Percentiles rank a stretch among this genome's conserved stretches.
Evolutionary conservation across 495 filamentous ascomycete genomes (phyloP).

Genomic region (Friedmanniomyces simplex): DNA sequence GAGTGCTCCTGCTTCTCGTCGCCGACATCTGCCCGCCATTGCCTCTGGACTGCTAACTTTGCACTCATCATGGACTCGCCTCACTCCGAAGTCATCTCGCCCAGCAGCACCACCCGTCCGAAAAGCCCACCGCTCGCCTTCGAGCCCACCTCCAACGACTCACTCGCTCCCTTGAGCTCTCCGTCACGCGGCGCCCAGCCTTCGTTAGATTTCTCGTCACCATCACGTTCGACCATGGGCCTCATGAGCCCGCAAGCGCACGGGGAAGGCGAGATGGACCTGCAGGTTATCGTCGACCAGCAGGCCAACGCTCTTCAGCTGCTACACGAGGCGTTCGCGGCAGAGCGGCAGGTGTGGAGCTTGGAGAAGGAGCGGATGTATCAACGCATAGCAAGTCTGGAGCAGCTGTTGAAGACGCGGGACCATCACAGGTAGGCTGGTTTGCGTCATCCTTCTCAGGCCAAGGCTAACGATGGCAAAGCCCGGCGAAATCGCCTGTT

Average conservation of each 20-base stretch:
- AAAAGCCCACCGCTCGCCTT: slow-evolving; percentile 18
- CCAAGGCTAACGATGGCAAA: neutral
- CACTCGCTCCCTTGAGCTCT: slow-evolving; percentile 7
- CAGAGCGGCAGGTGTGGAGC: slow-evolving; percentile 16
- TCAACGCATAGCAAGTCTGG: slow-evolving; percentile 16
- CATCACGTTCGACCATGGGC: slow-evolving; percentile 1
- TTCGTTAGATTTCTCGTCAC: neutral
- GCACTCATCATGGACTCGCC: neutral
- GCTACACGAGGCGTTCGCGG: slow-evolving; percentile 21
- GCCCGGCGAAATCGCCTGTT: slow-evolving; percentile 19
- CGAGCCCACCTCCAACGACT: slow-evolving; percentile 16
- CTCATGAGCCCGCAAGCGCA: neutral
- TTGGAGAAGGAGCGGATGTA: slow-evolving; percentile 15
- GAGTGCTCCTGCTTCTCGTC: no score
- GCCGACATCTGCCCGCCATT: no score
- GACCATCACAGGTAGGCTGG: slow-evolving; percentile 16
- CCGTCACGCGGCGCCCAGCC: neutral
- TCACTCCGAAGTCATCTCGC: neutral
- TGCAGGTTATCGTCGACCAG: slow-evolving; percentile 18
- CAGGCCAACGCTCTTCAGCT: slow-evolving; percentile 12
- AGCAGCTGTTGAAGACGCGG: slow-evolving; percentile 14
- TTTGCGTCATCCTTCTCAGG: neutral
- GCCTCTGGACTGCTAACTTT: no score
- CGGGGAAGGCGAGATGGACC: neutral
- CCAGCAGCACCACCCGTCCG: neutral